Evolutionary conservation across 139 green algal genomes (phyloP).

Genomic region (Chlamydomonas sphaeroides): DNA sequence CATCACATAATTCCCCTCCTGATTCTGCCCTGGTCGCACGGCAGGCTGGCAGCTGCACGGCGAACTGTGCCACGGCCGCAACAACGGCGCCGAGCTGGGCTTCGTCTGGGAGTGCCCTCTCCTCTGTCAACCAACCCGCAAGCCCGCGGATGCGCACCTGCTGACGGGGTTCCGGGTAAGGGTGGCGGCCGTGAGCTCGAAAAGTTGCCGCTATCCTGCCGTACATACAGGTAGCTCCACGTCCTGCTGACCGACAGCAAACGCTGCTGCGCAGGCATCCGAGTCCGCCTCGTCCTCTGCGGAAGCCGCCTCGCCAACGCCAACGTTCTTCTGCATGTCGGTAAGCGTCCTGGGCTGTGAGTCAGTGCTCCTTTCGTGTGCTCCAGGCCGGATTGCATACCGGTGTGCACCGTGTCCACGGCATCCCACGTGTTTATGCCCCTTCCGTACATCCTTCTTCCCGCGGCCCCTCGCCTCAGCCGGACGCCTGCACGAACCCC

Average conservation of each 20-base stretch:
- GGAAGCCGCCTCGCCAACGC: too few relatives aligned
- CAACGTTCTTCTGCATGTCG: constrained; percentile 60
- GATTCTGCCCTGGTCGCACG: too few relatives aligned
- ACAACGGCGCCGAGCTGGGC: constrained; percentile 25
- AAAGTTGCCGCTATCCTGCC: too few relatives aligned
- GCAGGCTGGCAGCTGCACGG: constrained; percentile 47
- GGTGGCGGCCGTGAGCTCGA: too few relatives aligned
- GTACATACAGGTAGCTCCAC: too few relatives aligned
- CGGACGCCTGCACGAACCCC: constrained; percentile 72
- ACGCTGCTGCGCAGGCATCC: too few relatives aligned
- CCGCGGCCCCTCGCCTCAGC: too few relatives aligned
- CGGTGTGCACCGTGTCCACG: too few relatives aligned
- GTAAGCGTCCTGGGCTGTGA: not conserved
- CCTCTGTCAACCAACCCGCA: not conserved
- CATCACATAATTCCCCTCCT: not conserved
- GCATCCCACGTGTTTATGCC: not conserved
- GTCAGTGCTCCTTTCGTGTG: too few relatives aligned
- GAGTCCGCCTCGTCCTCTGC: too few relatives aligned
- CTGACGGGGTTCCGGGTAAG: not conserved
- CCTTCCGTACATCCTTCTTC: not conserved
- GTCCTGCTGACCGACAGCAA: too few relatives aligned
- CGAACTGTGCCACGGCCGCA: constrained; percentile 42
- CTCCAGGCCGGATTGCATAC: too few relatives aligned
- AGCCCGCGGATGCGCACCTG: not conserved
- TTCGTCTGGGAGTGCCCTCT: constrained; percentile 71